Base-by-base conservation (phyloP, 148 eudicot species). In the Selenicereus undatus region DNA sequence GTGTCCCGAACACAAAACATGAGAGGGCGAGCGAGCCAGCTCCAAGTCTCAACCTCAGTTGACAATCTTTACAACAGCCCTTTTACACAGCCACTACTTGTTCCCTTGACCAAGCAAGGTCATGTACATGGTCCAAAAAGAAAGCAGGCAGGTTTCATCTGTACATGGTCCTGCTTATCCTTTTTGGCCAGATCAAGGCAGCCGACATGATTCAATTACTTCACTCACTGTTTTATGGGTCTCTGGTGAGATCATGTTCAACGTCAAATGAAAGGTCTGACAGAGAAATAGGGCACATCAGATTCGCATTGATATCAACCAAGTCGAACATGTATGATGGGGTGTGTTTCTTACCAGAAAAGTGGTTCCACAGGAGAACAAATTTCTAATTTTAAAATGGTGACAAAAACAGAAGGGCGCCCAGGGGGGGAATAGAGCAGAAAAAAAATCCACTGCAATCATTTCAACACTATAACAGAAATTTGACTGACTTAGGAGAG, bases 161-260 rank as follows among this genome's bases (percentile, higher is more conserved):
- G 22, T 56, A 56, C 62, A 56, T 17, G 62, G 62, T 16, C 20
- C 62, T 56, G 62, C 62, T 56, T 56, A 1, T 56, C 62, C 3
- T 56, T 56, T 48, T 12, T 8, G 75, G 35, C 76, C 12, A 70
- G 70, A 81, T 94, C 91, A 94, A 1, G 85, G 82, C 69, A 89
- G 52, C 83, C 90, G 84, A 83, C 94, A 90, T 27, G 98, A 94
- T 85, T 92, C 97, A 0, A 94, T 92, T 64, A 94, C 98, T 90
- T 94, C 93, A n/a, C 89, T 91, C 79, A 96, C 95, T 0, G 87
- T 88, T 54, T 78, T 81, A 81, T 96, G 97, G 48, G 98, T 96
- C 90, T 96, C 99, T 11, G 95, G 90, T 2, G 98, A 90, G 39
- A 96, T 96, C 99, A 96, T 91, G 88, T 96, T 91, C 76, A 96